These are phyloP conservation scores for Monilinia fructicola DNA, from an alignment of 2,329 filamentous ascomycete species.

Conservation along the genomic window DNA sequence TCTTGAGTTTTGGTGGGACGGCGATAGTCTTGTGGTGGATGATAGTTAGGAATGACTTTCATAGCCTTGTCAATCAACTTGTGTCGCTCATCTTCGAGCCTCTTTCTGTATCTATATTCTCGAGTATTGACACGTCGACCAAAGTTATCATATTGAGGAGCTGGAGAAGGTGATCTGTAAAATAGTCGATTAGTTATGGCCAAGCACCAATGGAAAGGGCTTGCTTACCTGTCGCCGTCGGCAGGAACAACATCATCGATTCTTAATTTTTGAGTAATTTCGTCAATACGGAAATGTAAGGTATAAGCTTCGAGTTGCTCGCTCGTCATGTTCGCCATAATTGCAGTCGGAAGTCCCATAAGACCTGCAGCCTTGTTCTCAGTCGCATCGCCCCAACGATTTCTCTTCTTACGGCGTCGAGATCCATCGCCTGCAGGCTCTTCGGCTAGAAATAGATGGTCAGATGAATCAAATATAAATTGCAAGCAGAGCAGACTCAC, in stretches of 20 bases:
- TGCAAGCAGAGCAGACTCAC: slow-evolving; percentile 49
- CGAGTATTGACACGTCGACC: slow-evolving; percentile 98
- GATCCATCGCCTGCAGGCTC: slow-evolving; percentile 61
- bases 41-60: slow-evolving; percentile 99
- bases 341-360: slow-evolving; percentile 95
- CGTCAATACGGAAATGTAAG: slow-evolving; percentile 93
- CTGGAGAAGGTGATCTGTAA: slow-evolving; percentile 84
- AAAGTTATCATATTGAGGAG: slow-evolving; percentile 98
- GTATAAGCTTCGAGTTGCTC: slow-evolving; percentile 98
- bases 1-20: slow-evolving; percentile 99
- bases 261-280: slow-evolving; percentile 98
- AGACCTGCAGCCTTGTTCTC: slow-evolving; percentile 98
- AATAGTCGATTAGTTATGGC: slow-evolving; percentile 24
- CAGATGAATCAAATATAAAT: slow-evolving; percentile 17
- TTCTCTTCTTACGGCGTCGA: slow-evolving; percentile 94
- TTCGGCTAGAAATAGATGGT: slow-evolving; percentile 35
- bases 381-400: slow-evolving; percentile 94
- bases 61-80: slow-evolving; percentile 98
- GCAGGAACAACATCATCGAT: slow-evolving; percentile 98
- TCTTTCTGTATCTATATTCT: slow-evolving; percentile 97
- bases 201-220: slow-evolving; percentile 7
- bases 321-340: slow-evolving; percentile 95
- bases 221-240: slow-evolving; percentile 84
- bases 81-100: slow-evolving; percentile 96
- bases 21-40: slow-evolving; percentile 96